Base-by-base conservation (phyloP, 2,329 filamentous ascomycete genomes). In the Fusarium nurragi region DNA sequence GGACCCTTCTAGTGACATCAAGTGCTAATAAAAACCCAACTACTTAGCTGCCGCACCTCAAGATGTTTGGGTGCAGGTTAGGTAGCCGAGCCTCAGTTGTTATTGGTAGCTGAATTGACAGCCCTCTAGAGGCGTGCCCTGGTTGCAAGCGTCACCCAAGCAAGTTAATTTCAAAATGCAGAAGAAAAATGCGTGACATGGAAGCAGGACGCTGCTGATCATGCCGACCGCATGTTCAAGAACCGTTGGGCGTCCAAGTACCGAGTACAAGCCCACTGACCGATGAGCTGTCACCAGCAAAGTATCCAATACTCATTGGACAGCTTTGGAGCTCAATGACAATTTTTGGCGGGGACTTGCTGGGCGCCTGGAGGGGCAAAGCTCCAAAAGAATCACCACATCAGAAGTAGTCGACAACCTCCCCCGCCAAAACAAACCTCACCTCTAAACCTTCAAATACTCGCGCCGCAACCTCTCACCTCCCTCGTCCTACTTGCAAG, bases 371-470 rank as follows among this genome's bases (percentile, higher is more conserved):
- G 64, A 67, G 64, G 64, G 64, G 64, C 64, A 67, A 66, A 63
- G 58, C 64, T 67, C 64, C 38, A 67, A 41, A 50, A 67, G 59
- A 67, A 67, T 67, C 64, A 67, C 65, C 64, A 62, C 49, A 54
- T 65, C 56, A 60, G 54, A 60, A 32, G 40, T 50, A 57, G 26
- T 65, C 36, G 46, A 51, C 50, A 58, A 51, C 64, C 26, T 65
- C 60, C 64, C 64, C 64, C 64, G 51, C 64, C 57, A 62, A 56
- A 61, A 60, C 58, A 61, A 61, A 55, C 56, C 56, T 44, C 26
- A 62, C 38, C 49, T 64, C 61, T 48, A 60, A 55, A 60, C 54
- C 56, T 54, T 67, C 67, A 60, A 47, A 57, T 63, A 67, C 60
- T 69, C 65, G 61, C 26, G 43, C 55, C 68, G 50, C 53, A 56